Conservation (phyloP, 2,329 filamentous ascomycete species). For the Emmonsia crescens region DNA sequence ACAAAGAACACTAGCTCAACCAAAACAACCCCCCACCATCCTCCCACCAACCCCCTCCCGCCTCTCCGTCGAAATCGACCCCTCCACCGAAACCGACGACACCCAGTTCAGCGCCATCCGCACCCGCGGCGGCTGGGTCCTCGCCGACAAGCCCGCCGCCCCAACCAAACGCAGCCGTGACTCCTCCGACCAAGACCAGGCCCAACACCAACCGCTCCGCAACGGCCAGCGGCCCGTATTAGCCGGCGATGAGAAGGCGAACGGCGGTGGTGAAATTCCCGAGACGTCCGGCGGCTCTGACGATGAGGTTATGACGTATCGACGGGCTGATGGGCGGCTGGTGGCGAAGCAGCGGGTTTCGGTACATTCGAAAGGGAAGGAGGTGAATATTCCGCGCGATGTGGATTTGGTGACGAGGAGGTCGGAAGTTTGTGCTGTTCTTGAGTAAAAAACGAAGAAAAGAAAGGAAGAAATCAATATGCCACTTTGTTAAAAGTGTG, state of each 20-base stretch:
- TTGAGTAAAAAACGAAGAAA: background rate
- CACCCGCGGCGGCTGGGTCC: background rate
- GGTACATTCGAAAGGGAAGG: background rate
- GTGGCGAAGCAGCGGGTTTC: background rate
- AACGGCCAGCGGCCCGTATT: background rate
- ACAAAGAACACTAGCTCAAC: background rate
- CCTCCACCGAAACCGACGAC: background rate
- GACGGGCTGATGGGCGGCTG: constrained; percentile 20
- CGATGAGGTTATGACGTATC: constrained; percentile 16
- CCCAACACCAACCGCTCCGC: background rate
- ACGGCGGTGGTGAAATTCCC: background rate
- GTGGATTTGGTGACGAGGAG: background rate
- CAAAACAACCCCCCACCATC: too few species aligned
- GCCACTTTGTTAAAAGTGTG: too few species aligned
- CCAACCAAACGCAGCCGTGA: background rate
- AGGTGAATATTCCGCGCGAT: background rate
- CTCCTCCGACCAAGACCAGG: background rate
- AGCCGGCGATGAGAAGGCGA: background rate
- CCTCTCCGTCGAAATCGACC: constrained; percentile 1
- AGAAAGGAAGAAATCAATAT: too few species aligned
- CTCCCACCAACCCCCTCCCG: background rate
- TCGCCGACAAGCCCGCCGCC: background rate
- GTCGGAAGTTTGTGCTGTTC: background rate
- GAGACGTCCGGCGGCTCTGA: background rate
- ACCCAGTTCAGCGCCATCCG: background rate